Conservation (phyloP, 2,329 filamentous ascomycete genomes). For the Rhytidhysteron rufulum region DNA sequence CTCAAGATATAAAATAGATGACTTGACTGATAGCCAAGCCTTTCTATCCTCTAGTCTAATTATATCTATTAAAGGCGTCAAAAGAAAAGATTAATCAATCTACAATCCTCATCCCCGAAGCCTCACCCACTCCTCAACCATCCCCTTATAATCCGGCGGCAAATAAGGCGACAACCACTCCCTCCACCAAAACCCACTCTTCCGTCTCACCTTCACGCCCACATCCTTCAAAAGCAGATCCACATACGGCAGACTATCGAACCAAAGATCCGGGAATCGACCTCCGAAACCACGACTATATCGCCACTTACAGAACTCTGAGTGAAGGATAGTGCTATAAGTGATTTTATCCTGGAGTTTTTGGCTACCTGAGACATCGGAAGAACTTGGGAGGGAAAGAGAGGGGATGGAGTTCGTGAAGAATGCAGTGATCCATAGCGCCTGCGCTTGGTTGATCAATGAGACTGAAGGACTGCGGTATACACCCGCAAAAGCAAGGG, state of each 20-base stretch:
- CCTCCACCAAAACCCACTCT: constrained; percentile 15
- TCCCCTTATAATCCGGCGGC: constrained; percentile 21
- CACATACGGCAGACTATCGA: constrained; percentile 27
- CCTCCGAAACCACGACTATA: constrained; percentile 26
- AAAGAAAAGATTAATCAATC: too few relatives aligned
- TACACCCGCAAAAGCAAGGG: constrained; percentile 40
- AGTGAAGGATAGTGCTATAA: constrained; percentile 26
- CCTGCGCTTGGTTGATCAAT: constrained; percentile 35
- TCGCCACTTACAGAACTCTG: constrained; percentile 27
- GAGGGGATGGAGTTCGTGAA: constrained; percentile 48
- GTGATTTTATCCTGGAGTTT: constrained; percentile 8
- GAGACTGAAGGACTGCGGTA: constrained; percentile 35
- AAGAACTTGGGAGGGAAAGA: constrained; percentile 7
- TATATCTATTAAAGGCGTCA: too few relatives aligned
- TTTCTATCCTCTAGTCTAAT: too few relatives aligned
- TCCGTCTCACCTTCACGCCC: constrained; percentile 17
- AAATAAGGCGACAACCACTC: constrained; percentile 22
- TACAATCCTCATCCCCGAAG: too few relatives aligned
- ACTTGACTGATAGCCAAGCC: too few relatives aligned
- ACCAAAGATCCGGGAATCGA: constrained; percentile 25
- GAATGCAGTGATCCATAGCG: constrained; percentile 56
- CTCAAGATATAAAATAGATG: too few relatives aligned
- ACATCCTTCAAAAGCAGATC: constrained; percentile 26
- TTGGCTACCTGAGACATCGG: too few relatives aligned
- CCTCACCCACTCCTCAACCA: constrained; percentile 19